Conservation (phyloP, 352 stramenopile species). For the Blastocystis sp. region DNA sequence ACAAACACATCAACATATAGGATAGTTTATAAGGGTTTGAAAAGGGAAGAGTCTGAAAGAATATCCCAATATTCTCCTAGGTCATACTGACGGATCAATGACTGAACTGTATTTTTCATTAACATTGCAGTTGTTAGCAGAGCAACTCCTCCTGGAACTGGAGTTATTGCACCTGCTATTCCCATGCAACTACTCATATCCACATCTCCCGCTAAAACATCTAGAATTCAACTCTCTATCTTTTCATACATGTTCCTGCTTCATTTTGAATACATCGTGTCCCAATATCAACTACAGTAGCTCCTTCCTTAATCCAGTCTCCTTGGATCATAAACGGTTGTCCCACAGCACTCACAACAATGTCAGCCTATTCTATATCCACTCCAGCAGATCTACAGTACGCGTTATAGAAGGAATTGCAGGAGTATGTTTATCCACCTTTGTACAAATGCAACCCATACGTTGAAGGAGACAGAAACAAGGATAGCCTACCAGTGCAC, state of each 20-base stretch:
- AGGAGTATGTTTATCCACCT: not conserved
- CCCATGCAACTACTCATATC: not conserved
- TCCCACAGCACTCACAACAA: not conserved
- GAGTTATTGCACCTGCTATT: not conserved
- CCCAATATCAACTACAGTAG: not conserved
- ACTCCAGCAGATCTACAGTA: not conserved
- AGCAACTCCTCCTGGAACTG: not conserved
- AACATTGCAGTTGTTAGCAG: not conserved
- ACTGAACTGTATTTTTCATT: not conserved
- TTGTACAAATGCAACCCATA: not conserved
- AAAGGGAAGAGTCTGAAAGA: no score
- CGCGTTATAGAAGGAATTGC: not conserved
- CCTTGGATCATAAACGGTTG: not conserved
- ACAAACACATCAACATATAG: no score
- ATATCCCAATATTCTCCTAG: no score
- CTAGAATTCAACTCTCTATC: not conserved
- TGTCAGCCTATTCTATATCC: not conserved
- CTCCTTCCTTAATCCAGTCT: not conserved
- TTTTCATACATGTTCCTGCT: not conserved
- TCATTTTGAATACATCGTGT: not conserved
- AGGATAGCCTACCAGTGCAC: not conserved
- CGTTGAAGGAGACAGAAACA: not conserved
- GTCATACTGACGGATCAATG: not conserved
- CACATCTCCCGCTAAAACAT: not conserved
- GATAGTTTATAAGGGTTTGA: no score